phyloP scores from a whole-genome alignment of 352 stramenopile genomes.

The Globisporangium carolinianum region DNA sequence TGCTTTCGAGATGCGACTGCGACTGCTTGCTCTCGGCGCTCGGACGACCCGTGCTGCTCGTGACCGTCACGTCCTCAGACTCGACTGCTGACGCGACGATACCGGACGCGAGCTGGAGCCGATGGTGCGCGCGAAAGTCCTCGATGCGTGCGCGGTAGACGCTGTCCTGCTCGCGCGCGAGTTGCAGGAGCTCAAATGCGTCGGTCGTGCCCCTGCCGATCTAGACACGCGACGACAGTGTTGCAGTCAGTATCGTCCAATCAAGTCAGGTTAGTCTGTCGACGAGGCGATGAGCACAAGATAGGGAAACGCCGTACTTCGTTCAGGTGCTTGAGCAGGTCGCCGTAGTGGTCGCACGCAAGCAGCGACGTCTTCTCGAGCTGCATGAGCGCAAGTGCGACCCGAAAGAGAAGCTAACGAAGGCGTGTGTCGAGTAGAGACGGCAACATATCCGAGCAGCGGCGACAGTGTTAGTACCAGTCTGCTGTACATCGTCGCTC shows the following conservation, averaged over 20 bases:
- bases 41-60: conserved; percentile 20
- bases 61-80: conserved; percentile 21
- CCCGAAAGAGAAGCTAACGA: conserved; percentile 62
- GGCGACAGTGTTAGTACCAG: no score
- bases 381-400: conserved; percentile 69
- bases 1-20: conserved; percentile 24
- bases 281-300: neutral
- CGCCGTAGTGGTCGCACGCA: conserved; percentile 56
- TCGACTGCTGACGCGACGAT: conserved; percentile 71
- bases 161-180: conserved; percentile 54
- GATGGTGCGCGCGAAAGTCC: conserved; percentile 79
- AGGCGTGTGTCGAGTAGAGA: neutral
- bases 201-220: conserved; percentile 50
- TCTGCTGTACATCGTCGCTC: no score
- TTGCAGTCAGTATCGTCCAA: no score
- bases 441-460: neutral
- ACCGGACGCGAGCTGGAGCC: conserved; percentile 67
- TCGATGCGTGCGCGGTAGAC: conserved; percentile 68
- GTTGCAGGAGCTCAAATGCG: conserved; percentile 35
- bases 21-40: conserved; percentile 27
- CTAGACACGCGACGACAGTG: conserved; percentile 14
- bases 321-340: conserved; percentile 78
- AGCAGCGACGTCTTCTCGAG: conserved; percentile 52
- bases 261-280: neutral
- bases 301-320: conserved; percentile 31